Evolutionary conservation across 148 eudicot species (phyloP), one percentile per base, ranked within the genome.

Genomic region (Rhododendron ferrugineum): DNA sequence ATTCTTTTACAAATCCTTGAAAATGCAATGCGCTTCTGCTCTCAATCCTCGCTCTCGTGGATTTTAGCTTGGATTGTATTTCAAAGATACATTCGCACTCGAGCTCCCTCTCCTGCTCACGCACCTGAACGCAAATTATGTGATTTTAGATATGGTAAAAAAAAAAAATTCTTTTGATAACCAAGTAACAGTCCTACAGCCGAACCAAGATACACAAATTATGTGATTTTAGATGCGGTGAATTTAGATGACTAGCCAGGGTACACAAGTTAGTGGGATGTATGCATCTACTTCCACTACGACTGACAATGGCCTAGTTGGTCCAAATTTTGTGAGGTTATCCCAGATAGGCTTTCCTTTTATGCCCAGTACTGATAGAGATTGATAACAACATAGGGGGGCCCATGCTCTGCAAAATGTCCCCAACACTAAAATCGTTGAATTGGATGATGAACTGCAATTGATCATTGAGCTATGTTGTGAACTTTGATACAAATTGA

Each of bases 261-360:
- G 84, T 36, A 84, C 90, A 90, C 50, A 82, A 84, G n/a, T 14
- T 89, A 91, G 92, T 91, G 93, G 93, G 90, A 86, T 86, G 82
- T 82, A 78, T 87, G 50, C 70, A 86, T 66, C 50, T 52, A n/a
- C 72, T 87, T 82, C 89, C 92, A 91, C 89, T 89, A 72, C 16
- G 47, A 83, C 66, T 34, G 5, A 60, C 11, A 73, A 83, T 50
- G 85, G 85, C 34, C 85, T 42, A 49, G 32, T 64, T 50, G 30
- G 49, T 50, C 82, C 44, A 30, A 47, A 37, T 78, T 37, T 89
- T 82, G 4, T 83, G 0, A n/a, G 36, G 34, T 83, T 40, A 23
- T 83, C 44, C 85, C 79, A 73, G 23, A 42, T 23, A 5, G 62
- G 58, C 46, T 83, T 47, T 3, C 64, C 80, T 83, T 83, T 50